These are phyloP conservation scores for Ceratocystiopsis minuta DNA, from an alignment of 2,329 filamentous ascomycete species.

Conservation along the genomic window DNA sequence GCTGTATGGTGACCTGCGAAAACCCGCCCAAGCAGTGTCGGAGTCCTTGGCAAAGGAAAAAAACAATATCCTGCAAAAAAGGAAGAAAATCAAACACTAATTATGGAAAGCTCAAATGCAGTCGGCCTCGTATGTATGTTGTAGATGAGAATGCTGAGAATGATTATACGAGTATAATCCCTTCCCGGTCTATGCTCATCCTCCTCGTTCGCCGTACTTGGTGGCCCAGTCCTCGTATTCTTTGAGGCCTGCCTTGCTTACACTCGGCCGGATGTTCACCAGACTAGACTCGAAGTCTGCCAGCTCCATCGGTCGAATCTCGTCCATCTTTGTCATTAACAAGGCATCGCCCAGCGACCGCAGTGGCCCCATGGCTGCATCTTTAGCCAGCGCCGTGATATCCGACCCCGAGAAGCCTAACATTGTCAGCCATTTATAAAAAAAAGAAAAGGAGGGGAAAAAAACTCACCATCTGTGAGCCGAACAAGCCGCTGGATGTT, in stretches of 20 bases:
- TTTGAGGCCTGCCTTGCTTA: conserved; percentile 67
- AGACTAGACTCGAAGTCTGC: conserved; percentile 74
- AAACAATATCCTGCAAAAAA: background rate
- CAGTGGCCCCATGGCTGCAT: conserved; percentile 92
- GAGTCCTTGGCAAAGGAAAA: background rate
- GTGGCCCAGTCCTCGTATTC: conserved; percentile 88
- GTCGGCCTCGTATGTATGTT: background rate
- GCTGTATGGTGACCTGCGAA: too few relatives aligned
- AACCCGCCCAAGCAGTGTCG: background rate
- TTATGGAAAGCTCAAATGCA: background rate
- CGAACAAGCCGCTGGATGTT: conserved; percentile 61
- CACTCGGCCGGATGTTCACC: conserved; percentile 70
- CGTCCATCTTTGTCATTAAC: conserved; percentile 79
- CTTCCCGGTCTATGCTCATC: conserved; percentile 29
- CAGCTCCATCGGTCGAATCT: conserved; percentile 75
- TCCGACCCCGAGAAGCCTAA: conserved; percentile 93
- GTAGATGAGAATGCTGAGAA: too few relatives aligned
- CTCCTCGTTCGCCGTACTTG: conserved; percentile 83
- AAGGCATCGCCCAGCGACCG: conserved; percentile 78
- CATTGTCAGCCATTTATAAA: conserved; percentile 3
- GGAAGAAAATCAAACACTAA: background rate
- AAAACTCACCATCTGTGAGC: conserved; percentile 61
- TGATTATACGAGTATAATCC: too few relatives aligned
- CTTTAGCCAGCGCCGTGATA: conserved; percentile 90
- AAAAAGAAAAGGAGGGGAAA: background rate